Evolutionary conservation across 2,329 filamentous ascomycete genomes (phyloP).

Genomic region (Colletotrichum chlorophyti): DNA sequence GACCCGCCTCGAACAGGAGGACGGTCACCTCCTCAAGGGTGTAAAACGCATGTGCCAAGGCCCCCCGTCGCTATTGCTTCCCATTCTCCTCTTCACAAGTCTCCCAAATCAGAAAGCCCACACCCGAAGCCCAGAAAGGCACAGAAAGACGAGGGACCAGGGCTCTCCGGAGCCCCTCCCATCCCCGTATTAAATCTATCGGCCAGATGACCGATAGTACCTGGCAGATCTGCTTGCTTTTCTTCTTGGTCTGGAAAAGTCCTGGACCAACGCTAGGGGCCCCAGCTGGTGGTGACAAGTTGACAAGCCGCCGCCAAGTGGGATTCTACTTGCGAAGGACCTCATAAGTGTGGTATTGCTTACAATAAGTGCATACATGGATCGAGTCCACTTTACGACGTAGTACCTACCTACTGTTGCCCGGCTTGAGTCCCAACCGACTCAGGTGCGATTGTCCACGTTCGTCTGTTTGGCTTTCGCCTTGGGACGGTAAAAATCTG

Average conservation of each 20-base stretch:
- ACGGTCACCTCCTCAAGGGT: conserved; percentile 20
- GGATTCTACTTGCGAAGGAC: no score
- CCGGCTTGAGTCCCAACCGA: background rate
- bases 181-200: conserved; percentile 24
- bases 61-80: conserved; percentile 10
- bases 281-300: background rate
- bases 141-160: conserved; percentile 9
- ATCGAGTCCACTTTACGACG: no score
- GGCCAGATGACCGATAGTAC: conserved; percentile 25
- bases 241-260: conserved; percentile 6
- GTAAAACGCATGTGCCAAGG: conserved; percentile 24
- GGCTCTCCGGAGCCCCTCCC: conserved; percentile 20
- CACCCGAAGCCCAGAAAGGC: background rate
- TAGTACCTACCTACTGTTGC: background rate
- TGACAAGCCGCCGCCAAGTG: conserved; percentile 9
- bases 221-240: conserved; percentile 25
- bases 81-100: conserved; percentile 6
- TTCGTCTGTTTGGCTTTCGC: background rate
- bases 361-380: no score
- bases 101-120: conserved; percentile 7
- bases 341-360: no score
- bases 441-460: background rate
- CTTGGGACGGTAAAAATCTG: background rate
- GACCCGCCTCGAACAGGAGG: conserved; percentile 1
- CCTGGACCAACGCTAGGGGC: background rate